Percentiles rank a stretch among this genome's conserved stretches.
Conservation (phyloP, 2,329 filamentous ascomycete genomes). For the Botrytis cinerea region DNA sequence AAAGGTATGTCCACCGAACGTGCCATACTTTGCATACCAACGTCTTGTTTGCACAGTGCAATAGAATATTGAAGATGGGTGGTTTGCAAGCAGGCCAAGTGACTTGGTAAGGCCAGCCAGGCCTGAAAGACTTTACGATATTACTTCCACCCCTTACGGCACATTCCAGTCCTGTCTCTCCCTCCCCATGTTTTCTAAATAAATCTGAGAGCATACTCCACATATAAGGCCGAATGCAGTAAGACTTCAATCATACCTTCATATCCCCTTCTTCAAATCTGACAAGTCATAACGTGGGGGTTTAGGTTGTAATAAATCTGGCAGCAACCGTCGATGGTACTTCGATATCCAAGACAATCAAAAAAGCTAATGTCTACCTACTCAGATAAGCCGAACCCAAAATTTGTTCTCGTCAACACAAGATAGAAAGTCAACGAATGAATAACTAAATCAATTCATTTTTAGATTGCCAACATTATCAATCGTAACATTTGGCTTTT, state of each 20-base stretch:
- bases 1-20: background rate
- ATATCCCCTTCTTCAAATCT: background rate
- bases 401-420: slow-evolving; percentile 8
- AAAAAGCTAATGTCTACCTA: background rate
- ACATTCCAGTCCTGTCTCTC: slow-evolving; percentile 18
- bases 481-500: slow-evolving; percentile 12
- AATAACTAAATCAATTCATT: background rate
- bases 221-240: slow-evolving; percentile 8
- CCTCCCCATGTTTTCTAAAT: slow-evolving; percentile 19
- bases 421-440: slow-evolving; percentile 10
- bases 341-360: slow-evolving; percentile 2
- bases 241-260: slow-evolving; percentile 18
- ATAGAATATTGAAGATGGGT: background rate
- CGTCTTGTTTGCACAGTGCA: background rate
- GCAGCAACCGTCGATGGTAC: slow-evolving; percentile 4
- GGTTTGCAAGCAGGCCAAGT: slow-evolving; percentile 13
- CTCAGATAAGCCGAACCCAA: background rate
- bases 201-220: background rate
- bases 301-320: slow-evolving; percentile 9
- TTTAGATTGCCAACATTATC: slow-evolving; percentile 16
- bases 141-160: background rate
- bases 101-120: slow-evolving; percentile 1
- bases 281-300: slow-evolving; percentile 23
- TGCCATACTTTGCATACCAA: background rate
- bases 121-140: slow-evolving; percentile 5